Base-by-base conservation (phyloP, 176 grass and related monocot species). In the Elaeis guineensis region DNA sequence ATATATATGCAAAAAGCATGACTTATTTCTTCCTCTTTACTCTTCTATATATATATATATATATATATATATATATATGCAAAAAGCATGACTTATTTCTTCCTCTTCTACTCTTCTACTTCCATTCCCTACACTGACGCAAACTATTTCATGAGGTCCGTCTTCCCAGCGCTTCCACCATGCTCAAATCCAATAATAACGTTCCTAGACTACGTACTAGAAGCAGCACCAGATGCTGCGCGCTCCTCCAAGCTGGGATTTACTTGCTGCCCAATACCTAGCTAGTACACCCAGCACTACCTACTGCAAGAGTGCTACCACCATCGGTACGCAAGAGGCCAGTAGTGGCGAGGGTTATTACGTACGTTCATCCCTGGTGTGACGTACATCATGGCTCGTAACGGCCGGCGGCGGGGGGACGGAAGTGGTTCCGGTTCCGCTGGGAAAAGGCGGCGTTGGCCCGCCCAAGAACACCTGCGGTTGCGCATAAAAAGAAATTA, bases 371-470 rank as follows among this genome's bases (percentile, higher is more conserved):
- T 6, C 65, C 72, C 14, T 52, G 59, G 3, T 12, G 52, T 17
- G 82, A 22, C 21, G 24, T 0, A 20, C 21, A 20, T 86, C 62
- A 80, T 59, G 70, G 32, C 6, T 44, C 35, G 11, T 22, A 2
- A 63, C 20, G 3, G 6, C 15, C 0, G 62, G 21, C 0, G 35
- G 9, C 8, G 49, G 61, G 28, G 28, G 23, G 11, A 4, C 17
- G 11, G 3, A 35, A 50, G 28, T 44, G 20, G 51, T 44, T 44
- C 25, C 64, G 71, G 48, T 85, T 89, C 63, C 76, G 87, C 28
- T 72, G 82, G 6, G 72, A 80, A 0, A 80, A 21, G 83, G 80
- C 72, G 4, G 79, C 74, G 74, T 76, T 79, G 64, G 82, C 85
- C 52, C 82, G 79, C 11, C 63, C 81, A 5, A 89, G 86, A 17